Evolutionary conservation across 139 green algal genomes (phyloP), one percentile per base, ranked within the genome.

Genomic region (Coccomyxa sp.): DNA sequence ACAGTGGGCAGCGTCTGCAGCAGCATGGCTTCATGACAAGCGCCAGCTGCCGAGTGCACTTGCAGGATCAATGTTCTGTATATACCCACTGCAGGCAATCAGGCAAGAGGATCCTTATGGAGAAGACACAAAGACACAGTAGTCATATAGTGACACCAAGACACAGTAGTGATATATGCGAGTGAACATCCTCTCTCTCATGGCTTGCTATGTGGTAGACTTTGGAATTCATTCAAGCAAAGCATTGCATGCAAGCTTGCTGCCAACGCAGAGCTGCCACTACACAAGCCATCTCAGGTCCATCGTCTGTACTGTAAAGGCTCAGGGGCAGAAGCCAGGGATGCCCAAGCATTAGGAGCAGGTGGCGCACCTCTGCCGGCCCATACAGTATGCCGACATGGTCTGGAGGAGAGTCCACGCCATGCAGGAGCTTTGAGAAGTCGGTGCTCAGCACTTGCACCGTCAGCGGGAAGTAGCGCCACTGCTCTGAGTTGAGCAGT

Each of bases 401-500:
- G 10, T 68, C 31, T 4, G 92, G 91, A 14, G 82, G 83, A 12
- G 70, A 22, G 71, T 79, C 73, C 73, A 80, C 10, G 38, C 68
- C 36, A 33, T 29, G 70, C 0, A 71, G 75, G 39, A 87, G 74
- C 12, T 44, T 55, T n/a, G 77, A 38, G 9, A 88, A 88, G 12
- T 84, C 38, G 6, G 79, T 75, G 29, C 75, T 80, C 55, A 95
- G 86, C 40, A 95, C 88, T 71, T 96, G 90, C 39, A 98, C 77
- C 12, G 83, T 93, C 50, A 98, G 89, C 12, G 93, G 93, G 80
- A 91, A 95, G 84, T 92, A 90, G 70, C 83, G 80, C 91, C 92
- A 98, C 0, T 92, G 93, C 14, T 87, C 58, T 14, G 85, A 18
- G 31, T 87, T 74, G 73, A 98, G 85, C 93, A 98, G 96, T 68